Base-by-base conservation (phyloP, 805 yeast genomes). In the Zygosaccharomyces pseudorouxii region DNA sequence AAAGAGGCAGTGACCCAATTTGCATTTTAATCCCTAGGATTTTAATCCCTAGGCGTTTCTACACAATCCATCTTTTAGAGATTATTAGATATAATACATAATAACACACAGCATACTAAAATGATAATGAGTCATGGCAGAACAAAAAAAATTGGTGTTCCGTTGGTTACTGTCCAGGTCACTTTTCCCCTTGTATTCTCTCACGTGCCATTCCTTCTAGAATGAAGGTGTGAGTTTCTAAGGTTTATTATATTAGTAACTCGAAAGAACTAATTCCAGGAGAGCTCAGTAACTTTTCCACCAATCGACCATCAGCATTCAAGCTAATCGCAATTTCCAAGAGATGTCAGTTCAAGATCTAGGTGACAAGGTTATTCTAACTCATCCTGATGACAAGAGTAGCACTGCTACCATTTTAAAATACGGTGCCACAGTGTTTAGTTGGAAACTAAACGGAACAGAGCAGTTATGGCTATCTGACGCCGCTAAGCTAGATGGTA, bases 401-500 rank as follows among this genome's bases (percentile, higher is more conserved):
- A 79, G 93, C 16, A 64, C 71, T 14, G 88, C 80, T n/a, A 77
- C 80, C 46, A 77, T 93, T 50, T 76, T 93, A 49, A 82, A 84
- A 52, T 87, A 79, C 57, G 99, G 99, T 29, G 99, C 98, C 47
- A 87, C 90, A 18, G 82, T 90, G 3, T 67, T 79, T 29, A 86
- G 96, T 1, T 93, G 98, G 98, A 75, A 71, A 44, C 63, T 83
- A 29, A 70, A 76, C 19, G 87, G 85, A 28, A 67, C 72, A 45
- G 97, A 93, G 67, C 90, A 87, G 69, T 74, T 93, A 49, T 93
- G 96, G 95, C 71, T 84, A 27, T 78, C 84, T 6, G 65, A 72
- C 9, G 92, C 79, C 33, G 96, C 98, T 41, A 81, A 82, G 59
- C 71, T 92, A 52, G 98, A 93, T 62, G 98, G 98, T 9, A 71